These are phyloP conservation scores for Durusdinium trenchii DNA, from an alignment of 73 alveolate species.

Conservation along the genomic window DNA sequence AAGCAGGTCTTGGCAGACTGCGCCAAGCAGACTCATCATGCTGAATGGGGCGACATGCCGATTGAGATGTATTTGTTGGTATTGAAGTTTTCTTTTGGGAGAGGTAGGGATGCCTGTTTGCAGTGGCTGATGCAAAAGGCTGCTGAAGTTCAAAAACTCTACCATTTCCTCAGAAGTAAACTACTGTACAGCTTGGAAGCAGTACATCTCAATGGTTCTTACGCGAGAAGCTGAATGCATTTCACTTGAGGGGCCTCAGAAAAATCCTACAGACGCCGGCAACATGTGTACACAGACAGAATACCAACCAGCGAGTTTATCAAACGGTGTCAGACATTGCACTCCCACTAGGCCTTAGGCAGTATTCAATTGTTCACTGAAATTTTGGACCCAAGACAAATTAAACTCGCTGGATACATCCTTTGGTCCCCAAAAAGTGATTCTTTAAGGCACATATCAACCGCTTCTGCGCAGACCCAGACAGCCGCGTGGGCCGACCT, in stretches of 20 bases:
- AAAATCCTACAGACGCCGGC: neutral
- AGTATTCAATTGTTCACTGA: neutral
- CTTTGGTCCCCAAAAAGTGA: neutral
- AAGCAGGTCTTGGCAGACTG: too few species aligned
- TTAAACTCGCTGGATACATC: too few species aligned
- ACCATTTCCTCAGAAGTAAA: neutral
- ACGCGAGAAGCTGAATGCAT: neutral
- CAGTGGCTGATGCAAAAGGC: neutral
- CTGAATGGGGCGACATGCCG: too few species aligned
- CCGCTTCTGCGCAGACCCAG: neutral
- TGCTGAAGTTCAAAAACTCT: neutral
- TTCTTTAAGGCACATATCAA: neutral
- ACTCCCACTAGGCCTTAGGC: neutral
- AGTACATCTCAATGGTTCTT: neutral
- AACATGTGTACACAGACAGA: neutral
- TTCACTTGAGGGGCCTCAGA: neutral
- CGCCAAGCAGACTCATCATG: too few species aligned
- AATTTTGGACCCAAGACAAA: too few species aligned
- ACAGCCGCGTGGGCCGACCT: too few species aligned
- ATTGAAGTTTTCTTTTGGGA: neutral
- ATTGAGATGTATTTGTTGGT: too few species aligned
- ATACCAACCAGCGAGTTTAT: conserved; percentile 12
- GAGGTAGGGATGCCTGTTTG: neutral
- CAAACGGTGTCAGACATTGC: neutral
- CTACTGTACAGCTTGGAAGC: neutral